Conservation (phyloP, 805 yeast species). For the Ogataea polymorpha region DNA sequence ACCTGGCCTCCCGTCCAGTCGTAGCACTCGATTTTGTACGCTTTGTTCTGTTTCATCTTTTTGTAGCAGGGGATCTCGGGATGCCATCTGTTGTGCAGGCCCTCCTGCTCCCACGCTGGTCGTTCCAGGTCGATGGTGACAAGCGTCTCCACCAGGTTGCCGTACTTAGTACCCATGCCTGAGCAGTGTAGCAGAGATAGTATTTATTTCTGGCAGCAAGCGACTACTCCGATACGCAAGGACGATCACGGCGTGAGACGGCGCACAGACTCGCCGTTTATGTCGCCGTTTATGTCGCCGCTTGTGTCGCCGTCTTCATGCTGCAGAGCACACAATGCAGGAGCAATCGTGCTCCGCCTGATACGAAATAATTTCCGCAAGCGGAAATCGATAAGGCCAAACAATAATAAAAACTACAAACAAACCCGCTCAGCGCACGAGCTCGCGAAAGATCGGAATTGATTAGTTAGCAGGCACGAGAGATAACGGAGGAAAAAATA, state of each 20-base stretch:
- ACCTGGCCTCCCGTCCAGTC: slow-evolving; percentile 57
- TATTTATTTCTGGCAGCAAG: not conserved
- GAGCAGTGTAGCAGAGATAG: not conserved
- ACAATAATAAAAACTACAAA: not conserved
- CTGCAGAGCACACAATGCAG: not conserved
- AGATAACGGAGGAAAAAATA: too few relatives aligned
- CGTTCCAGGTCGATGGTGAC: slow-evolving; percentile 40
- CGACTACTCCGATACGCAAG: not conserved
- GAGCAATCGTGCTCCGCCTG: not conserved
- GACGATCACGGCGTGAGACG: not conserved
- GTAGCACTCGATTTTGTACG: slow-evolving; percentile 47
- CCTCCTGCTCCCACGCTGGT: slow-evolving; percentile 46
- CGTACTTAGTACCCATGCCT: slow-evolving; percentile 13
- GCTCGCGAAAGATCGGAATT: not conserved
- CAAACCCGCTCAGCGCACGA: not conserved
- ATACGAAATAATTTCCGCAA: not conserved
- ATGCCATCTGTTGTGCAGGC: slow-evolving; percentile 52
- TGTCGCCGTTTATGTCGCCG: not conserved
- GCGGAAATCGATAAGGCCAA: not conserved
- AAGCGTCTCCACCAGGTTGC: slow-evolving; percentile 35
- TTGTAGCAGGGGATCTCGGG: slow-evolving; percentile 45
- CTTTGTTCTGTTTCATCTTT: slow-evolving; percentile 40
- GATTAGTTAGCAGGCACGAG: not conserved
- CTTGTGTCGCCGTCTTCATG: too few relatives aligned
- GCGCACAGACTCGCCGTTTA: slow-evolving; percentile 1